Evolutionary conservation across 202 grass and related monocot genomes (phyloP).

Genomic region (Hordeum pubiflorum): DNA sequence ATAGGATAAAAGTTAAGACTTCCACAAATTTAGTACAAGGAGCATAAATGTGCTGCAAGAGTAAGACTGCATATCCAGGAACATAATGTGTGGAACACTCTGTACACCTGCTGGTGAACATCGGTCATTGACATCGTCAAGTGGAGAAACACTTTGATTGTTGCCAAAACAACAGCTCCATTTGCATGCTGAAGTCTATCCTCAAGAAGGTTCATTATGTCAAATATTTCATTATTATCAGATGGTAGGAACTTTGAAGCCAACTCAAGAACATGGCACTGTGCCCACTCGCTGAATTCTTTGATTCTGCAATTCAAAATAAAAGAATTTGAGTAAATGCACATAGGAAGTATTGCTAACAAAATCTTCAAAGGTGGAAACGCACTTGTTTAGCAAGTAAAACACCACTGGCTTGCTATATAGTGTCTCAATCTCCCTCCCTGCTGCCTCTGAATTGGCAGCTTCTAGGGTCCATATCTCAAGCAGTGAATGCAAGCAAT

Average conservation of each 20-base stretch:
- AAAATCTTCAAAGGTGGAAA: constrained; percentile 11
- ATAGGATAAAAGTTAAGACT: not conserved
- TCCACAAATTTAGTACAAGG: not conserved
- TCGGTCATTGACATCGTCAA: constrained; percentile 99
- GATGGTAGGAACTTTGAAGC: constrained; percentile 85
- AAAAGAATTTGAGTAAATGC: constrained; percentile 15
- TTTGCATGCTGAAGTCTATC: constrained; percentile 99
- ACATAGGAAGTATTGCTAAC: not conserved
- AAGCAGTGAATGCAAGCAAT: constrained; percentile 80
- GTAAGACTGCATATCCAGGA: not conserved
- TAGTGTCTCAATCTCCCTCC: constrained; percentile 78
- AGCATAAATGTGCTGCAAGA: not conserved
- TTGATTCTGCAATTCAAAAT: constrained; percentile 59
- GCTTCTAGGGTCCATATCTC: constrained; percentile 95
- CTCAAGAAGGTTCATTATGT: constrained; percentile 97
- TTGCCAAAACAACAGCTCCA: constrained; percentile 98
- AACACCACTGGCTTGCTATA: constrained; percentile 75
- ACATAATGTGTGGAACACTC: constrained; percentile 3
- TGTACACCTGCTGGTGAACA: constrained; percentile 94
- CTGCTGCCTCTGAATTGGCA: constrained; percentile 74
- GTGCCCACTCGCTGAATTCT: constrained; percentile 97
- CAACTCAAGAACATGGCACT: constrained; percentile 80
- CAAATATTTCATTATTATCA: constrained; percentile 93
- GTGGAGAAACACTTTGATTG: constrained; percentile 98
- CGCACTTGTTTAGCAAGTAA: constrained; percentile 83